These are phyloP conservation scores for Alternaria infectoria DNA, from an alignment of 2,329 filamentous ascomycete genomes.

Conservation along the genomic window DNA sequence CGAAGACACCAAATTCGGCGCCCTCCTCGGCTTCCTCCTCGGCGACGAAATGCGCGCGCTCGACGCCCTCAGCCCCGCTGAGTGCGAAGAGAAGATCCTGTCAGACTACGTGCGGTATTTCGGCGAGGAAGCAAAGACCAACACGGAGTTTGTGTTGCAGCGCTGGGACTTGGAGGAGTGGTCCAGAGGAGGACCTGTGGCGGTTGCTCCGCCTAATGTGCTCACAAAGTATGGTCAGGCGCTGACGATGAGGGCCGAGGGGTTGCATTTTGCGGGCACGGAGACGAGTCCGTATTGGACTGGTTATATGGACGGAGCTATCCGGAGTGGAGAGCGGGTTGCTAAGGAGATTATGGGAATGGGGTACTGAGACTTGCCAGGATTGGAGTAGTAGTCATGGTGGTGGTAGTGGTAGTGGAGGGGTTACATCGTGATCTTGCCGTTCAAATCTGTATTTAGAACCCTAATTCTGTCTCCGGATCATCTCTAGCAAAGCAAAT, in stretches of 20 bases:
- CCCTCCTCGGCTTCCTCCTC: slow-evolving; percentile 31
- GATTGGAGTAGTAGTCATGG: not conserved
- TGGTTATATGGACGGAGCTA: slow-evolving; percentile 66
- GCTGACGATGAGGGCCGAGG: slow-evolving; percentile 32
- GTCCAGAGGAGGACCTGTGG: slow-evolving; percentile 23
- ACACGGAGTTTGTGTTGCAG: slow-evolving; percentile 28
- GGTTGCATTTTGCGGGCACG: slow-evolving; percentile 62
- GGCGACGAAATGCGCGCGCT: slow-evolving; percentile 26
- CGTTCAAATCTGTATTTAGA: not conserved
- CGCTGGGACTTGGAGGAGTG: slow-evolving; percentile 33
- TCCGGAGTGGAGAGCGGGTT: slow-evolving; percentile 57
- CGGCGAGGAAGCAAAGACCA: slow-evolving; percentile 8
- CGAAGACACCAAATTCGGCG: slow-evolving; percentile 21
- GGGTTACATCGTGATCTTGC: not conserved
- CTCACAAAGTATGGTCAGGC: slow-evolving; percentile 19
- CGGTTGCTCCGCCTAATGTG: slow-evolving; percentile 20
- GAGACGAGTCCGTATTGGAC: slow-evolving; percentile 62
- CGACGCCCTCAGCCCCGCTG: not conserved
- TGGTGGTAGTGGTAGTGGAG: not conserved
- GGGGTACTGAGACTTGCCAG: not conserved
- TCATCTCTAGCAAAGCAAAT: not conserved
- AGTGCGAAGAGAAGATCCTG: slow-evolving; percentile 10
- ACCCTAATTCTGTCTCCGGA: not conserved
- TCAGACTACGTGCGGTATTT: slow-evolving; percentile 24
- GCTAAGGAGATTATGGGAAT: slow-evolving; percentile 52